Base-by-base conservation (phyloP, 2,329 filamentous ascomycete species). In the Botrytis sinoallii region DNA sequence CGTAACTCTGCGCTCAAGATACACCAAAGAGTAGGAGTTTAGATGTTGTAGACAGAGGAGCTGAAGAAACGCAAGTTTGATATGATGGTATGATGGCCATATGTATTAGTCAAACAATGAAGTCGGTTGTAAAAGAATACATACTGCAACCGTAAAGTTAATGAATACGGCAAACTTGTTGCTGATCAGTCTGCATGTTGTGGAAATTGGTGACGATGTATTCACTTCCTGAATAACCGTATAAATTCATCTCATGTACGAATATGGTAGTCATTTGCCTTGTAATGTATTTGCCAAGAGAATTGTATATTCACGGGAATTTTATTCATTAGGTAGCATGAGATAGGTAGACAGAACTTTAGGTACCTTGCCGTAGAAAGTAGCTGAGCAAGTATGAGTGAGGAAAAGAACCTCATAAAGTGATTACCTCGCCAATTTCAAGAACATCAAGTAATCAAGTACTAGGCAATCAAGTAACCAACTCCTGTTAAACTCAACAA, bases 91-190 rank as follows among this genome's bases (percentile, higher is more conserved):
- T 44, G 12, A 42, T 42, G 40, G 4, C 0, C 0, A 14, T n/a
- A 16, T 16, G 12, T 42, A 16, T n/a, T 16, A 16, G 25, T 55
- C 7, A 16, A 55, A 29, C 14, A 8, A 16, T 55, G 52, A 29
- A 55, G 52, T 14, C 1, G 2, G 12, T 12, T 7, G 52, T 55
- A 7, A 7, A 29, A 0, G 0, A 18, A 57, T 29, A 7, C 14
- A 9, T 18, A 2, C 3, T 29, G 2, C 0, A n/a, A 8, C 6
- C 6, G 20, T 40, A 14, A 40, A 38, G 25, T 2, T 14, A n/a
- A n/a, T 2, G 35, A 40, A n/a, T 40, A 40, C 6, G 14, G 7
- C 14, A 3, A 25, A 40, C 18, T n/a, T 2, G 38, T 40, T 9
- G 0, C 9, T 40, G 16, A n/a, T 18, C 14, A 18, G 22, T n/a